Base-by-base conservation (phyloP, 495 filamentous ascomycete species). In the Neohortaea acidophila region DNA sequence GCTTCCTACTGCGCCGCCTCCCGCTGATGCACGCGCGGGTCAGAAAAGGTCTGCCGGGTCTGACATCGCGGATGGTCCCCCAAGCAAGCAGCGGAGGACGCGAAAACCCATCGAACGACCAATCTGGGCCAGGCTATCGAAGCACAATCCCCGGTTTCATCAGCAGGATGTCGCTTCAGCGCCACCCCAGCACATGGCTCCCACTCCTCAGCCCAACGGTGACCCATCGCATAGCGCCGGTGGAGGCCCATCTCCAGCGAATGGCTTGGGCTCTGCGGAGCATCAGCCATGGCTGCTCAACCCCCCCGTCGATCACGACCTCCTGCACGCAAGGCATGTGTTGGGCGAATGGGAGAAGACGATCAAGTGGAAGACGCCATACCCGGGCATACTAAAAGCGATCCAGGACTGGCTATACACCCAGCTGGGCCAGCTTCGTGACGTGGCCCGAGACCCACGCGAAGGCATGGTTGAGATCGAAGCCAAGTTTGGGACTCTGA, bases 401-500 rank as follows among this genome's bases (percentile, higher is more conserved):
- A 38, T 45, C 8, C 18, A 29, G 20, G 38, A 47, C 29, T 47
- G 45, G 36, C 20, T 71, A 59, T 47, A 57, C 52, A n/a, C 56
- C 60, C 29, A 58, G 56, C 31, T 49, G 26, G 48, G 33, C 32
- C 45, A 51, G 23, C 52, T 45, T 56, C 39, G 62, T 58, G 42
- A 50, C 17, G 25, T 50, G 4, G 54, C 63, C 64, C 45, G 48
- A 35, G 29, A 52, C 37, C 58, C 54, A 39, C 34, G 44, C 38
- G 47, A 55, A 44, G 54, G 14, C 44, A 54, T 29, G 31, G 35
- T 53, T 4, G 86, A 94, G 57, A 79, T 94, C 39, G 86, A 94
- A 59, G 86, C 84, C 7, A 94, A 94, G 55, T 56, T 96, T 13
- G 87, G 87, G 34, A 75, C 70, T 28, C 57, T 94, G 12, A 69